phyloP scores from a whole-genome alignment of 140 eudicot genomes.

The Anethum foeniculum region DNA sequence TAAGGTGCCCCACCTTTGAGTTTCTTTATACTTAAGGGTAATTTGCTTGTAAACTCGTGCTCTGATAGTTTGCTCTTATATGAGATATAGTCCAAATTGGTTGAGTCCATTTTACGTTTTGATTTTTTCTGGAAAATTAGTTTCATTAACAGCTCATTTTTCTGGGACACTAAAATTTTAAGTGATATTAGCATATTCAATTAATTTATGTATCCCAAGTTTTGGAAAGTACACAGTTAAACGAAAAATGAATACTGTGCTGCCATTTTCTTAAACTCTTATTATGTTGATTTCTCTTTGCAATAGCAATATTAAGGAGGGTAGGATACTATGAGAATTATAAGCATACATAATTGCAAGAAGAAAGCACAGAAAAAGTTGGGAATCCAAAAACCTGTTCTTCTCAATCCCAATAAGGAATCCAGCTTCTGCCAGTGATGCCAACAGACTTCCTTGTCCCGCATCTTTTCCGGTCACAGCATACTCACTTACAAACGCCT shows the following conservation, averaged over 20 bases:
- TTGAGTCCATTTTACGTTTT: not conserved
- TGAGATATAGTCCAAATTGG: not conserved
- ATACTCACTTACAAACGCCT: slow-evolving; percentile 98
- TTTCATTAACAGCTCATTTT: not conserved
- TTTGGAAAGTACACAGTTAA: not conserved
- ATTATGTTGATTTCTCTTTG: not conserved
- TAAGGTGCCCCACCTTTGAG: not conserved
- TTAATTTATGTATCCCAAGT: not conserved
- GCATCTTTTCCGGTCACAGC: slow-evolving; percentile 89
- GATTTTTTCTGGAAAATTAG: not conserved
- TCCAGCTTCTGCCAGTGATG: slow-evolving; percentile 90
- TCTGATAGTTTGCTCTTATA: not conserved
- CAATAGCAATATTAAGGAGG: not conserved
- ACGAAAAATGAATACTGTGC: not conserved
- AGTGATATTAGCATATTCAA: not conserved
- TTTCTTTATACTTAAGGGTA: not conserved
- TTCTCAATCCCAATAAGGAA: slow-evolving; percentile 82
- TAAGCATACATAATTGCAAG: not conserved
- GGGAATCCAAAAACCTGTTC: slow-evolving; percentile 47
- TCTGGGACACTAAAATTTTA: not conserved
- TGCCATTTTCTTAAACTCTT: not conserved
- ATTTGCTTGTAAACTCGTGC: not conserved
- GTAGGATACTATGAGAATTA: not conserved
- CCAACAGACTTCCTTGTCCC: slow-evolving; percentile 81
- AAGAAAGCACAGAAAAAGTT: not conserved